Evolutionary conservation across 2,329 filamentous ascomycete genomes (phyloP).

Genomic region (Gyromitra esculenta): DNA sequence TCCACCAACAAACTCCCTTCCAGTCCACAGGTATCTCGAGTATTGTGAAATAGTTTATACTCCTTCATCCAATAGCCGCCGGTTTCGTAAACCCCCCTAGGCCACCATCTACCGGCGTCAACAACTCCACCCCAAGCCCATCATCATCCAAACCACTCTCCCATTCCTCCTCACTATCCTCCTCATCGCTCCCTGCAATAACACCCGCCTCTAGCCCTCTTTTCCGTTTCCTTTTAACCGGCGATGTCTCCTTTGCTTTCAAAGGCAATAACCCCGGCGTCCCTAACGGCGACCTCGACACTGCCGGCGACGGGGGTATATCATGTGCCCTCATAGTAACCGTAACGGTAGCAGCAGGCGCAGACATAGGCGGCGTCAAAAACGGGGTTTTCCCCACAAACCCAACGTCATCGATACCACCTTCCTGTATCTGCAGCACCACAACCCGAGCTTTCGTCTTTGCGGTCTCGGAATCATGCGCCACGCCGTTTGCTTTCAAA

Average conservation of each 20-base stretch:
- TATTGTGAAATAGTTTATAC: not conserved
- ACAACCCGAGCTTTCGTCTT: slow-evolving; percentile 4
- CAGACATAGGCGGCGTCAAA: slow-evolving; percentile 12
- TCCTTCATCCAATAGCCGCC: not conserved
- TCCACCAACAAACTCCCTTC: not conserved
- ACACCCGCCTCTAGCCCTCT: slow-evolving; percentile 41
- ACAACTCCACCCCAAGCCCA: slow-evolving; percentile 12
- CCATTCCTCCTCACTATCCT: slow-evolving; percentile 47
- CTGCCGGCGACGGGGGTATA: not conserved
- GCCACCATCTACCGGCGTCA: not conserved
- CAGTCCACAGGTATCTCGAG: not conserved
- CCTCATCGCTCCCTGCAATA: slow-evolving; percentile 48
- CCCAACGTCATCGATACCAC: slow-evolving; percentile 33
- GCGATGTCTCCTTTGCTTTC: not conserved
- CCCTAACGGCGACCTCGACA: not conserved
- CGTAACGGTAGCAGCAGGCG: not conserved
- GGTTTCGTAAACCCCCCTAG: slow-evolving; percentile 11
- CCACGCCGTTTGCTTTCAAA: slow-evolving; percentile 40
- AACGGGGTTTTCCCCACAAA: not conserved
- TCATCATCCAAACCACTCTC: slow-evolving; percentile 30
- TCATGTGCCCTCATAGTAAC: not conserved
- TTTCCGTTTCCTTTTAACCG: slow-evolving; percentile 37
- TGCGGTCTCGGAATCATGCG: slow-evolving; percentile 30
- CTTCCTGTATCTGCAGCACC: slow-evolving; percentile 28
- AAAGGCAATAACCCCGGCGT: not conserved